Evolutionary conservation across 2,329 filamentous ascomycete genomes (phyloP).

Genomic region (Aspergillus fructus): DNA sequence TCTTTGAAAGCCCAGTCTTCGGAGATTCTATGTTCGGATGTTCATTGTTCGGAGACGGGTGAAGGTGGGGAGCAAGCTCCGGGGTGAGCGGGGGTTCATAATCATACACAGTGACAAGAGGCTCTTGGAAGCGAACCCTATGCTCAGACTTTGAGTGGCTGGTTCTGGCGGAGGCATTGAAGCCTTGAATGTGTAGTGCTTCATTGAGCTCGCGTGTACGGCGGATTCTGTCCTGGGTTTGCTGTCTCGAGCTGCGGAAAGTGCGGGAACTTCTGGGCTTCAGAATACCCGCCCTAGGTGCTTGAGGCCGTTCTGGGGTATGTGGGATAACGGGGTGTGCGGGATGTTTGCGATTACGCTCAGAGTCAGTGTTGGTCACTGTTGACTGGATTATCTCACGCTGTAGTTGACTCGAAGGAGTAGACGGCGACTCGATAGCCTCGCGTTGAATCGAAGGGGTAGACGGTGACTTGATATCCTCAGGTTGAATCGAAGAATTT

Average conservation of each 20-base stretch:
- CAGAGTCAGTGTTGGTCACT: not conserved
- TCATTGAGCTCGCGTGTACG: not conserved
- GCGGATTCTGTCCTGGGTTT: not conserved
- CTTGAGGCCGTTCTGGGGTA: not conserved
- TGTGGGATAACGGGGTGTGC: not conserved
- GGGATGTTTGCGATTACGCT: not conserved
- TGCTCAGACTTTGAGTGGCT: not conserved
- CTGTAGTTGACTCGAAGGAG: too few species aligned
- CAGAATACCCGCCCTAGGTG: not conserved
- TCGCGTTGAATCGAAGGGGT: too few species aligned
- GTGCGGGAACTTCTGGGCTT: not conserved
- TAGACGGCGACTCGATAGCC: too few species aligned
- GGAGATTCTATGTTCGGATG: not conserved
- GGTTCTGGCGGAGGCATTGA: not conserved
- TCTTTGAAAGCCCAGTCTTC: too few species aligned
- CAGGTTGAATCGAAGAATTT: not conserved
- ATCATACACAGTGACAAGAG: conserved; percentile 6
- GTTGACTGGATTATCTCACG: not conserved
- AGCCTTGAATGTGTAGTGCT: not conserved
- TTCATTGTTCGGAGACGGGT: not conserved
- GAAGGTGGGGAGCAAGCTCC: conserved; percentile 15
- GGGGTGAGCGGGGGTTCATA: not conserved
- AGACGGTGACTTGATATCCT: not conserved
- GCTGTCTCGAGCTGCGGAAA: too few species aligned
- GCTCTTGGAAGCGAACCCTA: conserved; percentile 17